A percentile compares a stretch with the other conserved stretches of the same genome.
Conservation (phyloP, 1,284 basidiomycete species). For the Microbotryum silenes-acaulis region DNA sequence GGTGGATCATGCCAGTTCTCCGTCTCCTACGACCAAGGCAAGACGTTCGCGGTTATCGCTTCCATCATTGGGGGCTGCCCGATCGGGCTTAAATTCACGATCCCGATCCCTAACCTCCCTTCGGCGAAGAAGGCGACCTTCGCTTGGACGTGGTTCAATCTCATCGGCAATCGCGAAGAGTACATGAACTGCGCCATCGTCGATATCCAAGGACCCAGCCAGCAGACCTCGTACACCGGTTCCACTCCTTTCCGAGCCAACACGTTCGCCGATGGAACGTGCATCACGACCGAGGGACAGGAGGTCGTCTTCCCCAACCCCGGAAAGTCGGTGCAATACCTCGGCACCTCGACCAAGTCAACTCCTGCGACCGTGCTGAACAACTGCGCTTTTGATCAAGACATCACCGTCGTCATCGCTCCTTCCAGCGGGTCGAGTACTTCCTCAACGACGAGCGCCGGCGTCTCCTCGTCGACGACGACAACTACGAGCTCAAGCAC, state of each 20-base stretch:
- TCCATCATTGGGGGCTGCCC: conserved; percentile 43
- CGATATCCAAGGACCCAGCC: conserved; percentile 32
- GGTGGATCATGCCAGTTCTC: conserved; percentile 44
- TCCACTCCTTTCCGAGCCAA: conserved; percentile 44
- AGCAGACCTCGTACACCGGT: conserved; percentile 27
- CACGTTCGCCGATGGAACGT: conserved; percentile 37
- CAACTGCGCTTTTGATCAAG: conserved; percentile 15
- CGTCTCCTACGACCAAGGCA: conserved; percentile 43
- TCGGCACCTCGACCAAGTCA: conserved; percentile 25
- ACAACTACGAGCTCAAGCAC: neutral
- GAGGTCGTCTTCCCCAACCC: conserved; percentile 40
- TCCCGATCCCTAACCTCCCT: conserved; percentile 42
- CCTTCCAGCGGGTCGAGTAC: conserved; percentile 3
- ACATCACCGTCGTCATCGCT: conserved; percentile 16
- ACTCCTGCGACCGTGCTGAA: conserved; percentile 7
- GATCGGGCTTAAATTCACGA: conserved; percentile 32
- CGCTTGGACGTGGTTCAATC: conserved; percentile 45
- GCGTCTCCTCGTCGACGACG: neutral
- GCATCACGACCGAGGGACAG: conserved; percentile 37
- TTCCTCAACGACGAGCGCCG: neutral
- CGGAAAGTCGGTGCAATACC: conserved; percentile 36
- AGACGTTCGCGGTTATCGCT: conserved; percentile 43
- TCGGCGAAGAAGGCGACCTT: conserved; percentile 41
- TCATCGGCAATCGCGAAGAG: conserved; percentile 19
- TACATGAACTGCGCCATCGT: conserved; percentile 45